Conservation (phyloP, 805 yeast species). For the Lipomyces lipofer region DNA sequence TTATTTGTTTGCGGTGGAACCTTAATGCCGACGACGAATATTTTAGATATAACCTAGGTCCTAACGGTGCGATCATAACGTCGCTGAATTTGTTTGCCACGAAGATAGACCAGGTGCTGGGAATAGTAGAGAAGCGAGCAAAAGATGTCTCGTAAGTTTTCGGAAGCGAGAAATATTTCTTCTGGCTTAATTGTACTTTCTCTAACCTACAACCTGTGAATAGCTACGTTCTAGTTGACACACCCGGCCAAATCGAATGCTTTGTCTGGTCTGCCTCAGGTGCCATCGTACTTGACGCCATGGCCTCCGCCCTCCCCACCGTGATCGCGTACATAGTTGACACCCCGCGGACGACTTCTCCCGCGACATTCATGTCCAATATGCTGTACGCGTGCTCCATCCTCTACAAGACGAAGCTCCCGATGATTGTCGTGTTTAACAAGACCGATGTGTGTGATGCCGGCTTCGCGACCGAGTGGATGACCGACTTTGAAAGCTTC, state of each 20-base stretch:
- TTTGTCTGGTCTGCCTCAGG: constrained; percentile 96
- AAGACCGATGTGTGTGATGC: constrained; percentile 87
- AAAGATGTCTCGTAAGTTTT: constrained; percentile 43
- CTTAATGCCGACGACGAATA: not conserved
- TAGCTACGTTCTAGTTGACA: constrained; percentile 87
- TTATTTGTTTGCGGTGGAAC: not conserved
- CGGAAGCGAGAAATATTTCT: no score
- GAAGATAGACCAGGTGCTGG: constrained; percentile 92
- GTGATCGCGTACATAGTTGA: constrained; percentile 94
- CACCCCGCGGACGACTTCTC: constrained; percentile 91
- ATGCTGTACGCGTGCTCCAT: constrained; percentile 98
- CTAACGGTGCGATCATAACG: constrained; percentile 98
- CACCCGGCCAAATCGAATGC: constrained; percentile 99
- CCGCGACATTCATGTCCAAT: constrained; percentile 96
- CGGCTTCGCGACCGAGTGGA: constrained; percentile 91
- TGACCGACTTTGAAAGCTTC: constrained; percentile 92
- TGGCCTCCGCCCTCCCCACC: constrained; percentile 94
- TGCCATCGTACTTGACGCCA: constrained; percentile 91
- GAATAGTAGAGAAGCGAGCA: constrained; percentile 76
- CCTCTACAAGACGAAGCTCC: constrained; percentile 89
- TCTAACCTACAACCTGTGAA: no score
- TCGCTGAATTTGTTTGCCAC: constrained; percentile 89
- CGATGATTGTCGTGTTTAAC: constrained; percentile 95
- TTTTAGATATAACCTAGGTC: constrained; percentile 73
- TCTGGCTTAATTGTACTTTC: constrained; percentile 39